Percentiles rank a stretch among this genome's conserved stretches.
These are phyloP conservation scores for Brassica carinata DNA, from an alignment of 345 rosid genomes.

Conservation along the genomic window DNA sequence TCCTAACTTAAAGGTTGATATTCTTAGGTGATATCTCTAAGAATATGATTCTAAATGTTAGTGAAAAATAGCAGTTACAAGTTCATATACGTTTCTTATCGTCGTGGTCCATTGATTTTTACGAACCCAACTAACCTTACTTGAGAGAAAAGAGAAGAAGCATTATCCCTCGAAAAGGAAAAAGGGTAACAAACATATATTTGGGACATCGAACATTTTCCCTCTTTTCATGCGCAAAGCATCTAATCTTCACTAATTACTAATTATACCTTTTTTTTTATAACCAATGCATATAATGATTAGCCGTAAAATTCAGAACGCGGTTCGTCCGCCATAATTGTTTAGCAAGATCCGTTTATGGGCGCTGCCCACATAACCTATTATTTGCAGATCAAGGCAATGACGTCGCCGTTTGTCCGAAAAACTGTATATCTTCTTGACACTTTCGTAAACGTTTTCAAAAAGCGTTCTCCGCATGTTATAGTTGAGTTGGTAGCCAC, in stretches of 20 bases:
- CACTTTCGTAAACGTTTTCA: background rate
- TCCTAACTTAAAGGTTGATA: slow-evolving; percentile 15
- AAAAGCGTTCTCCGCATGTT: background rate
- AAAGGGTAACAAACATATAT: slow-evolving; percentile 19
- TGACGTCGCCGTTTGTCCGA: background rate
- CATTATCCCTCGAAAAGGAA: slow-evolving; percentile 32
- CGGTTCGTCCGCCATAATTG: background rate
- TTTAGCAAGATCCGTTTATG: background rate
- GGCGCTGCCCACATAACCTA: background rate
- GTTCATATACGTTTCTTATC: slow-evolving; percentile 25
- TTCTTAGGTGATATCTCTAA: background rate
- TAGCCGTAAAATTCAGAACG: background rate
- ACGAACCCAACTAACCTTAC: slow-evolving; percentile 1
- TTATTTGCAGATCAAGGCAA: background rate
- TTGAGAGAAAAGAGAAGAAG: slow-evolving; percentile 39
- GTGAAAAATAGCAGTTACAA: background rate
- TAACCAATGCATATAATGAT: background rate
- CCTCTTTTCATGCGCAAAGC: slow-evolving; percentile 39
- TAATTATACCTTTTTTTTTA: slow-evolving; percentile 26
- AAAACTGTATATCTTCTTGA: background rate
- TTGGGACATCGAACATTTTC: slow-evolving; percentile 39
- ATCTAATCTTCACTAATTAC: slow-evolving; percentile 29
- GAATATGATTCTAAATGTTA: slow-evolving; percentile 15
- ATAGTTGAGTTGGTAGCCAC: slow-evolving; percentile 1
- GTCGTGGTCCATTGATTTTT: background rate